Evolutionary conservation across 768 basidiomycete genomes (phyloP).

Genomic region (Russula ochroleuca): DNA sequence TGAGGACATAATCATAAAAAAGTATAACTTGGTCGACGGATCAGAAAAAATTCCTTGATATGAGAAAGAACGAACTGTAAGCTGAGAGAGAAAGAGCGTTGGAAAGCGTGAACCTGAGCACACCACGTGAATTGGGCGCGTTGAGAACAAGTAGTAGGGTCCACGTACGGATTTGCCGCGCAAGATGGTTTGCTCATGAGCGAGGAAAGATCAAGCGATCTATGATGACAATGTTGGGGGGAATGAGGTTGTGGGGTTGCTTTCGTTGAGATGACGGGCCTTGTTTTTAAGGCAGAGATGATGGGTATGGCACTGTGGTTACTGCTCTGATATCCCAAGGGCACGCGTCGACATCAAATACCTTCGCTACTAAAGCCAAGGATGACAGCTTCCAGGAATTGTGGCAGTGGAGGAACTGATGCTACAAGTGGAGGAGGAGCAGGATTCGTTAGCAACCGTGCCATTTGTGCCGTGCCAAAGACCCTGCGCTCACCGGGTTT

Average conservation of each 20-base stretch:
- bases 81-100: background rate
- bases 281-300: background rate
- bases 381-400: background rate
- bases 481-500: background rate
- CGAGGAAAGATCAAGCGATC: background rate
- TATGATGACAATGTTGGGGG: background rate
- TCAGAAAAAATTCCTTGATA: background rate
- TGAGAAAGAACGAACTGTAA: background rate
- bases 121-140: background rate
- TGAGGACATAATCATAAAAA: constrained; percentile 46
- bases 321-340: background rate
- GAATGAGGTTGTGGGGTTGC: background rate
- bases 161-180: background rate
- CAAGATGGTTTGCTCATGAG: background rate
- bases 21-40: constrained; percentile 30
- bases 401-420: background rate
- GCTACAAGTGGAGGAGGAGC: background rate
- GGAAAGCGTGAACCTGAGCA: background rate
- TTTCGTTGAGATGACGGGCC: background rate
- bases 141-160: background rate
- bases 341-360: background rate
- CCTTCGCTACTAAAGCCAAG: background rate
- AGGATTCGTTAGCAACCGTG: background rate
- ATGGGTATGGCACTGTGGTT: background rate
- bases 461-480: background rate